Evolutionary conservation across 129 eudicot species (phyloP).

Genomic region (Chrysanthemum seticuspe): DNA sequence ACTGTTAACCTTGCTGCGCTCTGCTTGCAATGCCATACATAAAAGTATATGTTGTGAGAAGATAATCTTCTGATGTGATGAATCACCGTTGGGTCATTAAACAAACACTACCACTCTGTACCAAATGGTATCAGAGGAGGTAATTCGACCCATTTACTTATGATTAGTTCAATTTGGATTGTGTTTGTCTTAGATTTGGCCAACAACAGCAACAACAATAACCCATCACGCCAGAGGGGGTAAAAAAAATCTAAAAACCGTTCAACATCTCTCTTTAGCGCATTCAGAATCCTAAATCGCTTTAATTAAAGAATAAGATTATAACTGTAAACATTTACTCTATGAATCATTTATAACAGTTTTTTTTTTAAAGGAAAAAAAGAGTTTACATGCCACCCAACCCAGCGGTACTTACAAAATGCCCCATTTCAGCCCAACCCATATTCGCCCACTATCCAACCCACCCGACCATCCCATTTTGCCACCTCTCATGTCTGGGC

Average conservation of each 20-base stretch:
- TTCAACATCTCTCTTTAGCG: neutral
- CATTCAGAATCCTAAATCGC: neutral
- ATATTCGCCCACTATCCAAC: neutral
- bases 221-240: too few species aligned
- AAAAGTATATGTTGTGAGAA: neutral
- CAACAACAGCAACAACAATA: too few species aligned
- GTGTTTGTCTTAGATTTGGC: too few species aligned
- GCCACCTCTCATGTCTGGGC: neutral
- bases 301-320: neutral
- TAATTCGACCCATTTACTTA: neutral
- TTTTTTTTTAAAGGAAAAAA: neutral
- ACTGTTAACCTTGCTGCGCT: slow-evolving; percentile 93
- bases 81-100: neutral
- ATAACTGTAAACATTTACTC: neutral
- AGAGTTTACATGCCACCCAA: neutral
- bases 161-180: too few species aligned
- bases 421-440: neutral
- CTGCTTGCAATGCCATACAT: slow-evolving; percentile 32
- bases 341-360: neutral
- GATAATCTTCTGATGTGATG: neutral
- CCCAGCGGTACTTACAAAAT: neutral
- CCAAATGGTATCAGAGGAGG: neutral
- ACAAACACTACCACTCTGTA: neutral
- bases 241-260: too few species aligned
- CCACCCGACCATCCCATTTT: neutral